These are phyloP conservation scores for Pseudopediastrum boryanum DNA, from an alignment of 139 green algal species.

Conservation along the genomic window DNA sequence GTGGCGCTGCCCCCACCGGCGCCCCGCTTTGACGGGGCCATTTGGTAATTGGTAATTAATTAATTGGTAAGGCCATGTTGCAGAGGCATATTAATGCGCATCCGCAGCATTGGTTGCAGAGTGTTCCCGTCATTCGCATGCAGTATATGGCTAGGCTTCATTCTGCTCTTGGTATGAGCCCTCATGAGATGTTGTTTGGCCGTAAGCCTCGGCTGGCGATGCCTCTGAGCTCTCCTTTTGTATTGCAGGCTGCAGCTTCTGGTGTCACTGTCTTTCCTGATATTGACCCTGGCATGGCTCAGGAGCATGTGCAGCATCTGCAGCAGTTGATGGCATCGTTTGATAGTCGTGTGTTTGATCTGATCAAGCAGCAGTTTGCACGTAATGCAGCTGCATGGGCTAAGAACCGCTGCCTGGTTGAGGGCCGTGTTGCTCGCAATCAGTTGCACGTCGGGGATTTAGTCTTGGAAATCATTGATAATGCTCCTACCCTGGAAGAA, in stretches of 20 bases:
- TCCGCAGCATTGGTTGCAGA: constrained; percentile 20
- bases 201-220: neutral
- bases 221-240: neutral
- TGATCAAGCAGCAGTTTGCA: neutral
- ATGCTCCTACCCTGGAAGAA: neutral
- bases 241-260: neutral
- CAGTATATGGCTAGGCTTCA: constrained; percentile 13
- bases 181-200: constrained; percentile 23
- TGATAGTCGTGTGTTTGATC: neutral
- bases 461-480: constrained; percentile 14
- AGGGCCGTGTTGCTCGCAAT: too few species aligned
- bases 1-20: too few species aligned
- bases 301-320: neutral
- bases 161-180: constrained; percentile 20
- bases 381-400: constrained; percentile 6
- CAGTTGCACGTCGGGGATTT: constrained; percentile 4
- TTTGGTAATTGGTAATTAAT: too few species aligned
- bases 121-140: constrained; percentile 5
- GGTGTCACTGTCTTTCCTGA: neutral
- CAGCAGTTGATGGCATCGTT: neutral
- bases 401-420: neutral
- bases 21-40: too few species aligned
- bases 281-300: neutral
- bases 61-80: too few species aligned
- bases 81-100: constrained; percentile 14